Percentiles rank a stretch among this genome's conserved stretches.
phyloP scores from a whole-genome alignment of 2,329 filamentous ascomycete genomes.

The Stagonosporopsis rhizophila region DNA sequence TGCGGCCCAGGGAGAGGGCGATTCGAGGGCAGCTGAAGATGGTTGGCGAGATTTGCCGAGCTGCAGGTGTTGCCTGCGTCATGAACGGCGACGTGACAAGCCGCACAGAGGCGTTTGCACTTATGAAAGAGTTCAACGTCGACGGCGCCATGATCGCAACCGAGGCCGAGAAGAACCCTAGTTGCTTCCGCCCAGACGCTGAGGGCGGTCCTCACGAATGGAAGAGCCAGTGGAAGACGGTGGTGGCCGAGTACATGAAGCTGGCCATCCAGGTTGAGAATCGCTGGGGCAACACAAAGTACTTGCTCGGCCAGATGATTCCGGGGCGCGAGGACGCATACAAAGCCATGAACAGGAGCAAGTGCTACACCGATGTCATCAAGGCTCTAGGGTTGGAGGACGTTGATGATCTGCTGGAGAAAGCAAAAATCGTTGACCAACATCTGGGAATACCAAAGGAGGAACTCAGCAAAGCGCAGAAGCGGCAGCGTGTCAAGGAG shows the following conservation, averaged over 20 bases:
- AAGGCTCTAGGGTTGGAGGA: conserved; percentile 69
- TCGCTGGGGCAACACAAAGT: conserved; percentile 92
- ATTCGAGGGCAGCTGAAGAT: conserved; percentile 86
- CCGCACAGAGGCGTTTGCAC: conserved; percentile 72
- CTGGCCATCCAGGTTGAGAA: conserved; percentile 81
- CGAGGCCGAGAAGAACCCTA: conserved; percentile 87
- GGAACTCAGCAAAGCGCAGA: conserved; percentile 55
- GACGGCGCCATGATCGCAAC: conserved; percentile 98
- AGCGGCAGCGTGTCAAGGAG: conserved; percentile 52
- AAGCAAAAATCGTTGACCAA: conserved; percentile 71
- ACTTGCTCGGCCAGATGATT: conserved; percentile 82
- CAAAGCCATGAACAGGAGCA: conserved; percentile 67
- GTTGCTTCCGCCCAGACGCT: conserved; percentile 75
- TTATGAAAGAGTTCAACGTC: conserved; percentile 81
- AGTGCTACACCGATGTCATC: conserved; percentile 75
- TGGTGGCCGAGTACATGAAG: conserved; percentile 77
- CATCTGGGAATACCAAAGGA: conserved; percentile 65
- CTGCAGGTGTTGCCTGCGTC: conserved; percentile 86
- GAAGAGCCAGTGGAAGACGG: conserved; percentile 74
- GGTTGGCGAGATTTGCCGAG: conserved; percentile 79
- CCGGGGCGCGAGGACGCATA: conserved; percentile 76
- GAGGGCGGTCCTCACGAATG: conserved; percentile 67
- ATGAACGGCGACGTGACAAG: conserved; percentile 93
- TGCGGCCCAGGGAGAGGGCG: conserved; percentile 88
- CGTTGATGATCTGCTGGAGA: conserved; percentile 67